Evolutionary conservation across 139 green algal species (phyloP), one percentile per base, ranked within the genome.

Genomic region (Chlorella sp.): DNA sequence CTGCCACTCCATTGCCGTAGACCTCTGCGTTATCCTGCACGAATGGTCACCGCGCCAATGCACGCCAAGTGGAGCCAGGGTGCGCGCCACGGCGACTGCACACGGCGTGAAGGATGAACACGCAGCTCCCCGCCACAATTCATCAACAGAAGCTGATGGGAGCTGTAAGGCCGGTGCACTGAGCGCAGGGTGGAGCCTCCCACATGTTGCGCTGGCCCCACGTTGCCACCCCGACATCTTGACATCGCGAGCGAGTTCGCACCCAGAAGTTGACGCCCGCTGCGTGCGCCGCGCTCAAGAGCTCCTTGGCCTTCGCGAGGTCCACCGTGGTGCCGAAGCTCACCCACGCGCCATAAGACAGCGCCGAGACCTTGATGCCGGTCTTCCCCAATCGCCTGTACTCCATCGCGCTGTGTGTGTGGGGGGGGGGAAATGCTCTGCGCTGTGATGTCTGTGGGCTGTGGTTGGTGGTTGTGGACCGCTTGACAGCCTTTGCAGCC

Each of bases 11-110:
- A 22, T 77, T 67, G 3, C 85, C 88, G 65, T 97, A 97, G 1
- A 90, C 85, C 76, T 97, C 91, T 2, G 91, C 91, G 67, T 92
- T 95, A 83, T 96, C 87, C 77, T 91, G 93, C 74, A 85, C 91
- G 77, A 27, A 81, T 1, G 23, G 60, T 30, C 72, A 42, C 34
- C 24, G 31, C 3, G 24, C 32, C 66, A 63, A n/a, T 31, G 55
- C 55, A 29, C 55, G 6, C 23, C 17, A 63, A 4, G 55, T 14
- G 20, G 4, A 31, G 17, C 55, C 55, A n/a, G 4, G 4, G 23
- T 63, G 55, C 55, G 17, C 17, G 42, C 42, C 42, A 10, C 42
- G 10, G 42, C 42, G 17, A 17, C 10, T 55, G 42, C 42, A 55
- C 42, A 55, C 42, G 10, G 10, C 17, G 10, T 17, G 17, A 17